Base-by-base conservation (phyloP, 2,329 filamentous ascomycete genomes). In the Sporothrix curviconia region DNA sequence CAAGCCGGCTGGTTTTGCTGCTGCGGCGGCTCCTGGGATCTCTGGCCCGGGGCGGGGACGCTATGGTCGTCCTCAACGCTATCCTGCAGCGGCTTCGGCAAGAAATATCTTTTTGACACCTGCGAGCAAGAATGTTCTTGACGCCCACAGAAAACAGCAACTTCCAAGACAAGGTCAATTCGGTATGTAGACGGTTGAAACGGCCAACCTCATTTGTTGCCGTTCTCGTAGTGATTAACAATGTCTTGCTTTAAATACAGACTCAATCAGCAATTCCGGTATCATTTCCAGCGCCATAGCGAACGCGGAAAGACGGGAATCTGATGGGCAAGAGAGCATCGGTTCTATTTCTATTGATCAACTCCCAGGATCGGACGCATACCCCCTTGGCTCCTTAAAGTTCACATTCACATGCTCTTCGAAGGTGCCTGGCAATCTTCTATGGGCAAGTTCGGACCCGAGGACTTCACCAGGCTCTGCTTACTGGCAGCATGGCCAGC, bases 371-470 rank as follows among this genome's bases (percentile, higher is more conserved):
- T 72, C 77, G 6, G 77, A 77, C 58, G 86, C 82, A 65, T 69
- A 81, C 4, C 84, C 80, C 36, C 84, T 89, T 4, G 82, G 86
- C 6, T 90, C 91, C 57, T 87, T 89, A 0, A 90, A 96, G 65
- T 99, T 99, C 70, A 99, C 94, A 9, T 99, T 99, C 68, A 95
- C 90, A 12, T 96, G 91, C 71, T 89, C 95, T 66, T 92, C 92
- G 1, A 90, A 94, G 68, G 90, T 91, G 37, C 86, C 89, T 1
- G 90, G 87, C 90, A 69, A 84, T 85, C 53, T 90, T 88, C 85
- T 88, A 89, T 43, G 83, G 85, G 66, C 58, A 22, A 44, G 47
- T 42, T 55, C 62, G 0, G 61, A 64, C 15, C 51, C 57, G 1
- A 60, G 56, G 19, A 49, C 47, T 2, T 47, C 43, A 2, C 28